Conservation (phyloP, 768 basidiomycete species). For the Candolleomyces eurysporus region DNA sequence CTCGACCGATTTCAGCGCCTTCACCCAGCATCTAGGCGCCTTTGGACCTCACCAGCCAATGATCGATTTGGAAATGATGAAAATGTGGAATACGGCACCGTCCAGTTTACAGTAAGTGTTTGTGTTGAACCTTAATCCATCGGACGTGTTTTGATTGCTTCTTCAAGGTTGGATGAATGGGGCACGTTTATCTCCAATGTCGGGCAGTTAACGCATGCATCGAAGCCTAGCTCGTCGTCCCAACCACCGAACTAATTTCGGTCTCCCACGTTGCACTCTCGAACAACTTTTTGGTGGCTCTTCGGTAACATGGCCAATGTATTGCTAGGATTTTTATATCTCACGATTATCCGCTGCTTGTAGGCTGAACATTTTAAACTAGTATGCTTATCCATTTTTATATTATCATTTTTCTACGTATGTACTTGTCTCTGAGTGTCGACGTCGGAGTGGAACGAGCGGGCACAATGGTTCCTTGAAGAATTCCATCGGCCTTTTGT, state of each 20-base stretch:
- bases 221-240: background rate
- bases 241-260: background rate
- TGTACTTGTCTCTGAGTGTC: too few relatives aligned
- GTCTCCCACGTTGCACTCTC: too few relatives aligned
- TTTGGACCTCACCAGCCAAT: slow-evolving; percentile 22
- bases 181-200: slow-evolving; percentile 39
- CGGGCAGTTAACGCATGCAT: slow-evolving; percentile 23
- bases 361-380: background rate
- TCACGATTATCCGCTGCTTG: background rate
- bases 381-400: background rate
- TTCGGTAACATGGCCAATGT: background rate
- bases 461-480: too few relatives aligned
- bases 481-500: too few relatives aligned
- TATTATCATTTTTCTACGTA: too few relatives aligned
- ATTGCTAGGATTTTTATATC: background rate
- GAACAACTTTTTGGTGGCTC: too few relatives aligned
- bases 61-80: slow-evolving; percentile 50
- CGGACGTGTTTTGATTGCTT: background rate
- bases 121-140: background rate
- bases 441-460: too few relatives aligned
- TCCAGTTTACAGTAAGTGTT: slow-evolving; percentile 55
- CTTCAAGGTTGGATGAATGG: slow-evolving; percentile 42
- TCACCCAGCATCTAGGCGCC: slow-evolving; percentile 12
- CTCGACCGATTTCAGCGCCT: slow-evolving; percentile 9
- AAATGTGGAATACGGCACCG: slow-evolving; percentile 64